Percentiles rank a stretch among this genome's conserved stretches.
Evolutionary conservation across 2,329 filamentous ascomycete species (phyloP).

Genomic region (Fusarium bactridioides): DNA sequence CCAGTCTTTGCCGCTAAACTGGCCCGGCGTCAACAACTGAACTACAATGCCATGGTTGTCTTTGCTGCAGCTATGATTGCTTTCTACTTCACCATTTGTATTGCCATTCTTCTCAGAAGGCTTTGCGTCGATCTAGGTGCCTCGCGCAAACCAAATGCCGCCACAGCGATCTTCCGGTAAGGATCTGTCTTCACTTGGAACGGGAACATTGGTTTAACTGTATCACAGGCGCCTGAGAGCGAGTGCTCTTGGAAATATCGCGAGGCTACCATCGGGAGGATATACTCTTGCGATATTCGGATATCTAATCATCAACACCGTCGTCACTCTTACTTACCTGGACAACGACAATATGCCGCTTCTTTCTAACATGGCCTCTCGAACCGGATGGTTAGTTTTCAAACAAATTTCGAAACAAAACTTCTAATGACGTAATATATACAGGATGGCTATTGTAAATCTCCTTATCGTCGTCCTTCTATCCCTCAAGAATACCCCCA

Average conservation of each 20-base stretch:
- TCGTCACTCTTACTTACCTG: slow-evolving; percentile 46
- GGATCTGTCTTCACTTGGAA: background rate
- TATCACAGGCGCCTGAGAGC: slow-evolving; percentile 40
- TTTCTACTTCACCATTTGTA: slow-evolving; percentile 18
- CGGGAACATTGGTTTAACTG: background rate
- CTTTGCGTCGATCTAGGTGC: slow-evolving; percentile 9
- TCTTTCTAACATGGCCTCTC: slow-evolving; percentile 48
- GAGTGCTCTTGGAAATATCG: slow-evolving; percentile 38
- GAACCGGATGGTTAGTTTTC: slow-evolving; percentile 49
- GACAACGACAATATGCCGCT: slow-evolving; percentile 43
- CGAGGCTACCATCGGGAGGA: slow-evolving; percentile 44
- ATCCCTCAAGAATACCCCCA: slow-evolving; percentile 65
- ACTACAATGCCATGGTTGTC: slow-evolving; percentile 37
- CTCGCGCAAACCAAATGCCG: slow-evolving; percentile 12
- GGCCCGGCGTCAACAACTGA: slow-evolving; percentile 35
- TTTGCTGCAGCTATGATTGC: slow-evolving; percentile 32
- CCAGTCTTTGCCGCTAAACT: slow-evolving; percentile 34
- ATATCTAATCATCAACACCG: slow-evolving; percentile 48
- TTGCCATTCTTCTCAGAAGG: slow-evolving; percentile 21
- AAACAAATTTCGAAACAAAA: too few species aligned
- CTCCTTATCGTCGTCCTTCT: slow-evolving; percentile 61
- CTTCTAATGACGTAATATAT: background rate
- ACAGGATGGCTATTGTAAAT: slow-evolving; percentile 55
- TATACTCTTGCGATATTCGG: slow-evolving; percentile 42
- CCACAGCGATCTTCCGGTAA: slow-evolving; percentile 31